phyloP scores from a whole-genome alignment of 2,329 filamentous ascomycete genomes.

The Rugonectria rugulosa region DNA sequence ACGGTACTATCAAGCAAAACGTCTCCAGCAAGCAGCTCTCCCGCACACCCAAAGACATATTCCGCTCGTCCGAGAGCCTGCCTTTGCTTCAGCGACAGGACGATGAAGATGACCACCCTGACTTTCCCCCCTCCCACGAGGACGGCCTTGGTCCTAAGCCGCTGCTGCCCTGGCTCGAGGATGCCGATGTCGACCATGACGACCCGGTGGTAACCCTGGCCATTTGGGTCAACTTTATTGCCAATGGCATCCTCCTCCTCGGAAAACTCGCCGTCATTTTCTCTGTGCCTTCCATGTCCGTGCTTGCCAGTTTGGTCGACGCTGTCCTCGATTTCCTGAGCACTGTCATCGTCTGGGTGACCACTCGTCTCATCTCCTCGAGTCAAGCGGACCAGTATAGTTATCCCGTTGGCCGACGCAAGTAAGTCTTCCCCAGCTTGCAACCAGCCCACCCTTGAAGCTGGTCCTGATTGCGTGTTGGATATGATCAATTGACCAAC shows the following conservation, averaged over 20 bases:
- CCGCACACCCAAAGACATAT: constrained; percentile 85
- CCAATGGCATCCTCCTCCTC: constrained; percentile 77
- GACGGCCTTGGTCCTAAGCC: constrained; percentile 52
- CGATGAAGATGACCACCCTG: constrained; percentile 50
- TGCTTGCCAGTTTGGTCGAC: constrained; percentile 81
- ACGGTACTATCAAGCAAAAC: constrained; percentile 43
- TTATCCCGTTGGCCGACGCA: constrained; percentile 79
- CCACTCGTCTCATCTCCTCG: constrained; percentile 71
- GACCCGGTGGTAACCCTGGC: constrained; percentile 83
- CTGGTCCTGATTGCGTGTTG: not conserved
- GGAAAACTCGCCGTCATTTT: constrained; percentile 81
- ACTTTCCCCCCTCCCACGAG: constrained; percentile 31
- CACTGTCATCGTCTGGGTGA: constrained; percentile 82
- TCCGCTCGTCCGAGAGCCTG: constrained; percentile 75
- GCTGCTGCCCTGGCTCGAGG: constrained; percentile 75
- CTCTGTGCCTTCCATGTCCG: constrained; percentile 81
- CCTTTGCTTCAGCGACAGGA: constrained; percentile 64
- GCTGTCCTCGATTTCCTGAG: constrained; percentile 82
- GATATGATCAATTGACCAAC: constrained; percentile 26
- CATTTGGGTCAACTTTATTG: constrained; percentile 84
- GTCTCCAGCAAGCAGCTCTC: constrained; percentile 63
- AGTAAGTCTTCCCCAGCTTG: too few species aligned
- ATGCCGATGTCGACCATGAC: constrained; percentile 74
- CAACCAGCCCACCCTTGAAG: too few species aligned
- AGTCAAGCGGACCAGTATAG: constrained; percentile 75